phyloP scores from a whole-genome alignment of 345 rosid species.

The Lepidium sativum region DNA sequence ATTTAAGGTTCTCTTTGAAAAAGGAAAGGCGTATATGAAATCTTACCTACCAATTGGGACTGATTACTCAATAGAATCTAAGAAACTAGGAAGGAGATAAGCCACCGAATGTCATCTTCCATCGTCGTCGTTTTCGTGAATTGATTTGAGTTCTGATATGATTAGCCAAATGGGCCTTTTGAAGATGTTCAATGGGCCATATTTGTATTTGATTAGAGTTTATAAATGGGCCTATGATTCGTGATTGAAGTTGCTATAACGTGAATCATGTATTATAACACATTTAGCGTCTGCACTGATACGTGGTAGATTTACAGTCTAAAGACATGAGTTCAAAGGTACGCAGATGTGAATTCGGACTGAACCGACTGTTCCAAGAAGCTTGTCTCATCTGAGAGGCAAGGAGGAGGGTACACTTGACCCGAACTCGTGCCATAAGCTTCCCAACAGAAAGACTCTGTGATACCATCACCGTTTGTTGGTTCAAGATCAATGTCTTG shows the following conservation, averaged over 20 bases:
- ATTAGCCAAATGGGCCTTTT: no score
- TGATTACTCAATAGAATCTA: constrained; percentile 2
- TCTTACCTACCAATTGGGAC: constrained; percentile 5
- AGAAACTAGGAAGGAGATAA: neutral
- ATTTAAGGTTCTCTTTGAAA: constrained; percentile 11
- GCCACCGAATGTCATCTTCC: constrained; percentile 5
- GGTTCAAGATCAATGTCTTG: constrained; percentile 57
- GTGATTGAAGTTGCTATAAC: neutral
- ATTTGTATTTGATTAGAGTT: no score
- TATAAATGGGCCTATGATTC: no score
- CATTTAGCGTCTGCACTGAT: neutral
- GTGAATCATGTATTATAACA: neutral
- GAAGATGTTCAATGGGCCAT: no score
- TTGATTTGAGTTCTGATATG: no score
- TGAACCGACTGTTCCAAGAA: constrained; percentile 40
- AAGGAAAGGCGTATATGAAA: constrained; percentile 8
- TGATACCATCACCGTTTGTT: constrained; percentile 23
- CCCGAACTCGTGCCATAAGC: constrained; percentile 62
- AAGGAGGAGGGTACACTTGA: constrained; percentile 50
- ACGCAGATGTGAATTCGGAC: constrained; percentile 14
- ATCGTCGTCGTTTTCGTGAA: neutral
- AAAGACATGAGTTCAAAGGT: constrained; percentile 23
- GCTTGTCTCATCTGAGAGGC: constrained; percentile 33
- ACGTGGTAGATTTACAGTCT: constrained; percentile 1
- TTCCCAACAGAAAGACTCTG: constrained; percentile 68